Evolutionary conservation across 2,329 filamentous ascomycete genomes (phyloP).

Genomic region (Xylaria digitata): DNA sequence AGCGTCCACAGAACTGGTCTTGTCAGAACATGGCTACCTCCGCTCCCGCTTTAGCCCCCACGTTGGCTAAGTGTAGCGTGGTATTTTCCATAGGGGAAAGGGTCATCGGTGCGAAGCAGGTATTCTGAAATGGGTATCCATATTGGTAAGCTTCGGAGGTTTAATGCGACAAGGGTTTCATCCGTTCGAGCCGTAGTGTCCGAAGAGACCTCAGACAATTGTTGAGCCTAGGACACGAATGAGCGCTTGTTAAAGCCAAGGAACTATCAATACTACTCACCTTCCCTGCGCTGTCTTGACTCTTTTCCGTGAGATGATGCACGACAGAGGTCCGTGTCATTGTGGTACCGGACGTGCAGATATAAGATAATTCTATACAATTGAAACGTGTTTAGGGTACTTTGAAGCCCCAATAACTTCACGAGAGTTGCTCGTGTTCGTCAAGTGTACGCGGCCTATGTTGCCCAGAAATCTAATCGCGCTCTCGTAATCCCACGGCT

Average conservation of each 20-base stretch:
- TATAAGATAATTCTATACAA: background rate
- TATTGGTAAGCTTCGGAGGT: slow-evolving; percentile 11
- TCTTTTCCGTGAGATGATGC: background rate
- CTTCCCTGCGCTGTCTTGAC: background rate
- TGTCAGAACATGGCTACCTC: background rate
- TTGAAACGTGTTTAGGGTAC: too few relatives aligned
- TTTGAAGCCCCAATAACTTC: background rate
- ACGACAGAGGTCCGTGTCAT: slow-evolving; percentile 12
- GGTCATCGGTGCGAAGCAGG: slow-evolving; percentile 16
- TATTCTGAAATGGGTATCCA: slow-evolving; percentile 11
- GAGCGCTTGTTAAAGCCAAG: slow-evolving; percentile 1
- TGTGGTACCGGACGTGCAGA: background rate
- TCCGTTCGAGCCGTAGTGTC: too few relatives aligned
- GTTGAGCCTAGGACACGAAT: slow-evolving; percentile 1
- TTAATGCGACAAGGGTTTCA: background rate
- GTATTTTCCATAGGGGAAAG: slow-evolving; percentile 16
- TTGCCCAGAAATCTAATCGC: background rate
- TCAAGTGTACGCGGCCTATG: background rate
- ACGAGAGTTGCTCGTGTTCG: too few relatives aligned
- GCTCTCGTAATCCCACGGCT: background rate
- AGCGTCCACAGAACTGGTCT: background rate
- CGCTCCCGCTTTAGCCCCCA: background rate
- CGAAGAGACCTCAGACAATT: background rate
- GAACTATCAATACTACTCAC: slow-evolving; percentile 2
- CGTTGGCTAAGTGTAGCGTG: background rate